Percentiles rank a stretch among this genome's conserved stretches.
Conservation (phyloP, 2,329 filamentous ascomycete species). For the Fusarium nygamai region DNA sequence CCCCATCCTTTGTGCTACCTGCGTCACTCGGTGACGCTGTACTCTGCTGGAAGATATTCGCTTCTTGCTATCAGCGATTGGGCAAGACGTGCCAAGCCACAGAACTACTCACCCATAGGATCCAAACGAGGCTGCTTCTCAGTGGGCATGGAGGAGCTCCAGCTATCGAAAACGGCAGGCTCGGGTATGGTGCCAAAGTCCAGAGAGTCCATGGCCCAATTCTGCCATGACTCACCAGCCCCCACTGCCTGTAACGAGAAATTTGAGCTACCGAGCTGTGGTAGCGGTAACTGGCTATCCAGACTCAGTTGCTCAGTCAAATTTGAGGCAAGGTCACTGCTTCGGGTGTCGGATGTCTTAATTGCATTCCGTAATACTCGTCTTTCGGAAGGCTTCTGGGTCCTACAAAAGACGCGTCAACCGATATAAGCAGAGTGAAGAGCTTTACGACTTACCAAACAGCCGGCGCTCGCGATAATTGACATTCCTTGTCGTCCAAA, state of each 20-base stretch:
- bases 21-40: neutral
- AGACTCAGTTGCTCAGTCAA: neutral
- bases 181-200: neutral
- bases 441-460: neutral
- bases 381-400: neutral
- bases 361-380: neutral
- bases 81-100: accelerated
- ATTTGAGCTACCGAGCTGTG: neutral
- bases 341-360: neutral
- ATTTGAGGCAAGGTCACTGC: accelerated
- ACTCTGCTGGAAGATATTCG: neutral
- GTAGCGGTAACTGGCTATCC: neutral
- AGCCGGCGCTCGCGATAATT: neutral
- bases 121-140: neutral
- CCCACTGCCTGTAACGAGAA: neutral
- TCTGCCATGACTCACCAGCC: neutral
- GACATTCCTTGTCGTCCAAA: neutral
- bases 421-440: neutral
- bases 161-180: neutral
- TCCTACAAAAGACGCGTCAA: neutral
- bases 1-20: neutral
- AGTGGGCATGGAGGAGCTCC: neutral
- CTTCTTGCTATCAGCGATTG: accelerated
- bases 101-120: neutral
- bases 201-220: neutral